These are phyloP conservation scores for Rhodotorula kratochvilovae DNA, from an alignment of 768 basidiomycete species.

Conservation along the genomic window DNA sequence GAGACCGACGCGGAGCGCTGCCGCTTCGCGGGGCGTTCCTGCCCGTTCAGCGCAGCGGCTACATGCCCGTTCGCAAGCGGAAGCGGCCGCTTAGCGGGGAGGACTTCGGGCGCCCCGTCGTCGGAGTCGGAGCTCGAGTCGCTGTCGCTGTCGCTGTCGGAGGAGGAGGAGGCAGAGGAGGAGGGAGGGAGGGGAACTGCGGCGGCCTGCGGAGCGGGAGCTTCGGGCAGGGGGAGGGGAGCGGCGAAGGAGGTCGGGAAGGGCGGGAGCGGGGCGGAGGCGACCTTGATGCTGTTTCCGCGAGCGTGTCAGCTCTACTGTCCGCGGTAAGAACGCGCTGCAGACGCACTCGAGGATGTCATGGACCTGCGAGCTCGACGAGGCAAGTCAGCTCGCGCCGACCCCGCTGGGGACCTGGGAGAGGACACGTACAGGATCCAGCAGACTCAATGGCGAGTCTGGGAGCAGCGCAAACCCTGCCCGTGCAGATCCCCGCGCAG, in stretches of 20 bases:
- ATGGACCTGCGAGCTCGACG: slow-evolving; percentile 9
- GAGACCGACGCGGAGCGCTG: not conserved
- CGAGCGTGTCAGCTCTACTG: not conserved
- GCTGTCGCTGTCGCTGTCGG: not conserved
- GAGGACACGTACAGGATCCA: slow-evolving; percentile 20
- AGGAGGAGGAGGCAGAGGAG: not conserved
- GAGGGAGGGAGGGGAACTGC: slow-evolving; percentile 1
- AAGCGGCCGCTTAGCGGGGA: not conserved
- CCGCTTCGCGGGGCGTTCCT: not conserved
- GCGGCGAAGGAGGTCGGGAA: not conserved
- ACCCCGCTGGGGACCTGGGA: fast-evolving
- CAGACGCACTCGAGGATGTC: slow-evolving; percentile 34
- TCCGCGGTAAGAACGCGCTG: no score
- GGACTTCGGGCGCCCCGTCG: not conserved
- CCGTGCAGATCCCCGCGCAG: not conserved
- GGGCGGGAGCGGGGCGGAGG: not conserved
- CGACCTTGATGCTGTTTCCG: slow-evolving; percentile 20
- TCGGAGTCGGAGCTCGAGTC: not conserved
- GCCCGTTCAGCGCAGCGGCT: not conserved
- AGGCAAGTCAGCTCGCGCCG: not conserved
- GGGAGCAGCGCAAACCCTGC: slow-evolving; percentile 25
- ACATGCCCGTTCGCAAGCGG: not conserved
- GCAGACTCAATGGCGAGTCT: slow-evolving; percentile 14
- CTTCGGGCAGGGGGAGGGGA: slow-evolving; percentile 1
- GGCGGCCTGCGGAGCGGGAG: not conserved